These are phyloP conservation scores for Dryas alaskensis DNA, from an alignment of 306 rosid genomes.

Conservation along the genomic window DNA sequence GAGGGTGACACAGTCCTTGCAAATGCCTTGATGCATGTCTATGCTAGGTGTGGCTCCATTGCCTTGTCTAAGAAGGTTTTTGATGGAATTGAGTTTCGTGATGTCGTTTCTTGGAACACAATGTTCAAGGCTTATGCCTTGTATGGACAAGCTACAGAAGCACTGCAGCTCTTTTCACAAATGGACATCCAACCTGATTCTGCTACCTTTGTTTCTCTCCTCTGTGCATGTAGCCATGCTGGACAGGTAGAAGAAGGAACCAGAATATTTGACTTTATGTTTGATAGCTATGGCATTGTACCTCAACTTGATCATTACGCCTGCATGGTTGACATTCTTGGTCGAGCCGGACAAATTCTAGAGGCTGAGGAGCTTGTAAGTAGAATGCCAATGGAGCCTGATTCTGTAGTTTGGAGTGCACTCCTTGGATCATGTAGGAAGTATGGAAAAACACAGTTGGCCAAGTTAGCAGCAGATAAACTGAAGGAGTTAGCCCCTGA, in stretches of 20 bases:
- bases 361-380: conserved; percentile 65
- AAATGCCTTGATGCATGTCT: conserved; percentile 84
- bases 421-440: conserved; percentile 86
- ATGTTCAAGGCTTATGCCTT: conserved; percentile 80
- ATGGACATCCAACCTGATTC: conserved; percentile 64
- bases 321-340: conserved; percentile 87
- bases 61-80: conserved; percentile 61
- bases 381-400: conserved; percentile 81
- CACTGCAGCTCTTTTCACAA: conserved; percentile 51
- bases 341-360: conserved; percentile 65
- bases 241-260: conserved; percentile 73
- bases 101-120: conserved; percentile 89
- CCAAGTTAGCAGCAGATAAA: conserved; percentile 69
- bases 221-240: conserved; percentile 83
- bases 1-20: conserved; percentile 55
- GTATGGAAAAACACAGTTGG: conserved; percentile 63
- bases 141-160: conserved; percentile 71
- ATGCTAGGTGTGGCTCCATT: conserved; percentile 77
- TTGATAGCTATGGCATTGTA: conserved; percentile 38
- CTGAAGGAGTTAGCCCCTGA: conserved; percentile 61
- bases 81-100: conserved; percentile 40
- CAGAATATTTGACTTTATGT: conserved; percentile 52
- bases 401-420: conserved; percentile 87
- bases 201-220: conserved; percentile 77
- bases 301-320: conserved; percentile 80